These are phyloP conservation scores for Vishniacozyma victoriae DNA, from an alignment of 768 basidiomycete species.

Conservation along the genomic window DNA sequence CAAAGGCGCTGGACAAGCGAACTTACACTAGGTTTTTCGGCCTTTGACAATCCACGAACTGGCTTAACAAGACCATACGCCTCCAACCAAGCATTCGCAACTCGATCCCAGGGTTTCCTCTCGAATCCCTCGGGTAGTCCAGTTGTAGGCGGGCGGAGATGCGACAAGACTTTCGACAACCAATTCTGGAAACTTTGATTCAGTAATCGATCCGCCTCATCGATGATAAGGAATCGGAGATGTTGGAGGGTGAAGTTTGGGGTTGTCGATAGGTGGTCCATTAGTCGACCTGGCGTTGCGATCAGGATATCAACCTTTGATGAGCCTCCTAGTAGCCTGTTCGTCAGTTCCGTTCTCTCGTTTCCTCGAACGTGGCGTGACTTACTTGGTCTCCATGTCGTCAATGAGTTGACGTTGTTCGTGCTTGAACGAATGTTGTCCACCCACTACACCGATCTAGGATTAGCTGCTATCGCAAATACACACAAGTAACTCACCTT, in stretches of 20 bases:
- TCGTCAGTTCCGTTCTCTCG: background rate
- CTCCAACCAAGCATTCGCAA: conserved; percentile 38
- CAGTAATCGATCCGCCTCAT: conserved; percentile 94
- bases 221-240: conserved; percentile 90
- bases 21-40: conserved; percentile 1
- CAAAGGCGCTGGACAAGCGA: background rate
- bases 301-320: conserved; percentile 90
- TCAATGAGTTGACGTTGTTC: conserved; percentile 77
- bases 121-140: conserved; percentile 7
- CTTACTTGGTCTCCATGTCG: conserved; percentile 56
- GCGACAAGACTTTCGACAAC: conserved; percentile 75
- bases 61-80: conserved; percentile 21
- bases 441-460: conserved; percentile 73
- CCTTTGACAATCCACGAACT: conserved; percentile 23
- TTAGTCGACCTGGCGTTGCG: conserved; percentile 89
- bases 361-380: conserved; percentile 1
- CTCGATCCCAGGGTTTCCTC: conserved; percentile 19
- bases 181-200: conserved; percentile 96
- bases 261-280: conserved; percentile 85
- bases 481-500: conserved; percentile 56
- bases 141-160: conserved; percentile 53
- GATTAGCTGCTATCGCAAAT: background rate
- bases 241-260: conserved; percentile 88
- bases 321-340: conserved; percentile 71
- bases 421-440: conserved; percentile 87